phyloP scores from a whole-genome alignment of 805 yeast species.

The Sugiyamaella boreocaroliniensis region DNA sequence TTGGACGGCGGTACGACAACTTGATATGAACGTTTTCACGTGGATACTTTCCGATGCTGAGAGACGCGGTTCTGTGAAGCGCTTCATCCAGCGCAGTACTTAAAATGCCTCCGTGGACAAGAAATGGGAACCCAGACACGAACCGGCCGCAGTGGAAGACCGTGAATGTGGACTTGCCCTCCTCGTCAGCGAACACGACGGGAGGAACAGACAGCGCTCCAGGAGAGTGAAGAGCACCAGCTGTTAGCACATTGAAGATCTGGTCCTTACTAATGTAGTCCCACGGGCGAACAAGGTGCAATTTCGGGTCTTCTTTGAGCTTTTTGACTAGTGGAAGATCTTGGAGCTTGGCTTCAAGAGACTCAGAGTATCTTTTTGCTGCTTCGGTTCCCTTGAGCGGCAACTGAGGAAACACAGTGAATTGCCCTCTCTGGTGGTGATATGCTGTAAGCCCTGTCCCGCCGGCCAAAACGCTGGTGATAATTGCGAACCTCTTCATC shows the following conservation, averaged over 20 bases:
- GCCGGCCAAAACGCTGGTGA: not conserved
- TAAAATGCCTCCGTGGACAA: slow-evolving; percentile 83
- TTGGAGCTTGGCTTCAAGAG: slow-evolving; percentile 4
- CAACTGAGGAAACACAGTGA: not conserved
- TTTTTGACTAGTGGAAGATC: slow-evolving; percentile 1
- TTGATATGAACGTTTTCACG: slow-evolving; percentile 26
- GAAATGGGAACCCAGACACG: slow-evolving; percentile 79
- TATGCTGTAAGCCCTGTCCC: not conserved
- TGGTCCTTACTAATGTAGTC: slow-evolving; percentile 2
- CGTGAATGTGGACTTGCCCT: slow-evolving; percentile 53
- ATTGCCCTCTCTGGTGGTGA: not conserved
- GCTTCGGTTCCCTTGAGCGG: not conserved
- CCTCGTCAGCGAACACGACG: slow-evolving; percentile 51
- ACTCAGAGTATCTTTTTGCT: not conserved
- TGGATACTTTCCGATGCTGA: slow-evolving; percentile 9
- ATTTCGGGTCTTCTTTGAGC: slow-evolving; percentile 1
- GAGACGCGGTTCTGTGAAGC: slow-evolving; percentile 29
- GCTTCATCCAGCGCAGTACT: slow-evolving; percentile 77
- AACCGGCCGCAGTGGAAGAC: slow-evolving; percentile 71
- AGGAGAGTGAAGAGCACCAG: slow-evolving; percentile 56
- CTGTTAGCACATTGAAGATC: slow-evolving; percentile 29
- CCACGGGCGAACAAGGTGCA: slow-evolving; percentile 5
- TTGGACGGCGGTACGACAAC: slow-evolving; percentile 57
- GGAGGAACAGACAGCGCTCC: slow-evolving; percentile 80
- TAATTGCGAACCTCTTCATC: not conserved